phyloP scores from a whole-genome alignment of 1,284 basidiomycete genomes.

The Cryptococcus hybrid region DNA sequence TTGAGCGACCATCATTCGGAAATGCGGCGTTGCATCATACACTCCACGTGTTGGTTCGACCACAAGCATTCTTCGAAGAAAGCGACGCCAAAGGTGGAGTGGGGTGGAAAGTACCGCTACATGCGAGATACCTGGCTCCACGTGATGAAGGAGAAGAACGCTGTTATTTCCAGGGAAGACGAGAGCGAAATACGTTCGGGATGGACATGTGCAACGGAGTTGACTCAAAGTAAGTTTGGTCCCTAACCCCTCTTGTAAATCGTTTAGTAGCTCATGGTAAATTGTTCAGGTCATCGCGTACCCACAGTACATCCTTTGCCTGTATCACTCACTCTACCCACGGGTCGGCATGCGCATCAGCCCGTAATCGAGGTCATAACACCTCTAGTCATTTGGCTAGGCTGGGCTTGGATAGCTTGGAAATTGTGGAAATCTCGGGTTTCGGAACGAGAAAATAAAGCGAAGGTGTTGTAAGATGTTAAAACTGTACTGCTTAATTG shows the following conservation, averaged over 20 bases:
- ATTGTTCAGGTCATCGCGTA: neutral
- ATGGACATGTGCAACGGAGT: slow-evolving; percentile 14
- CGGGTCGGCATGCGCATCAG: slow-evolving; percentile 24
- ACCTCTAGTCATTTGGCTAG: slow-evolving; percentile 24
- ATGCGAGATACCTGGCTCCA: slow-evolving; percentile 38
- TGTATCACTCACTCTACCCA: slow-evolving; percentile 20
- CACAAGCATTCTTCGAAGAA: neutral
- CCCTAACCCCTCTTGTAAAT: neutral
- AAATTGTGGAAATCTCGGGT: slow-evolving; percentile 16
- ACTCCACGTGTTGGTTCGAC: neutral
- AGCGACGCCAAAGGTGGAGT: neutral
- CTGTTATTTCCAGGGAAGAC: slow-evolving; percentile 9
- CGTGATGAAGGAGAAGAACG: slow-evolving; percentile 5
- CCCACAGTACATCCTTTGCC: neutral
- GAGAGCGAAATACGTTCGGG: slow-evolving; percentile 5
- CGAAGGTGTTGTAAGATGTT: neutral
- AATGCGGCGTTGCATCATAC: neutral
- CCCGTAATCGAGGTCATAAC: slow-evolving; percentile 22
- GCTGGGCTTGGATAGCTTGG: slow-evolving; percentile 26
- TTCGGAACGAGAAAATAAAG: neutral
- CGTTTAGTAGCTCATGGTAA: neutral
- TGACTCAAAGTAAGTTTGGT: neutral
- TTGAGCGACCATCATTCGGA: slow-evolving; percentile 6
- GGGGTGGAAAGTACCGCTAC: slow-evolving; percentile 34
- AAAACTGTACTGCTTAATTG: too few species aligned